phyloP scores from a whole-genome alignment of 2,329 filamentous ascomycete species.

The Onygenales sp. region DNA sequence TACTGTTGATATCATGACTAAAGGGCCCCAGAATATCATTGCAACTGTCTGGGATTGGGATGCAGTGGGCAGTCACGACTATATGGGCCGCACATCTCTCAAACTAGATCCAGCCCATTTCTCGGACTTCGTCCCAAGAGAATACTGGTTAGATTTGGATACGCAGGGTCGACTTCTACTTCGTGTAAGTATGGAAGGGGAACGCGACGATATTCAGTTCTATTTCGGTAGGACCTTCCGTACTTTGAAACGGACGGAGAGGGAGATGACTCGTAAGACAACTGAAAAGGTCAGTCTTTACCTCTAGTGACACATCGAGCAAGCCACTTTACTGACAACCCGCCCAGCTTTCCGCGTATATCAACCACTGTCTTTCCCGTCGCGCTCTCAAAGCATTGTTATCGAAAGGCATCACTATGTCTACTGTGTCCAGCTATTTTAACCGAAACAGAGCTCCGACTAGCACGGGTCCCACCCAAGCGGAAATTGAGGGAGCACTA shows the following conservation, averaged over 20 bases:
- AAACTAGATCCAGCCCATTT: slow-evolving; percentile 98
- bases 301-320: neutral
- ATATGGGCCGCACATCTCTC: slow-evolving; percentile 89
- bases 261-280: slow-evolving; percentile 96
- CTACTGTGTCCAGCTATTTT: slow-evolving; percentile 63
- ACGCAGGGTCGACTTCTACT: slow-evolving; percentile 85
- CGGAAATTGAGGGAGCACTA: slow-evolving; percentile 71
- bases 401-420: slow-evolving; percentile 61
- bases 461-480: slow-evolving; percentile 52
- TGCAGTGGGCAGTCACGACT: slow-evolving; percentile 93
- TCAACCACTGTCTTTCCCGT: slow-evolving; percentile 76
- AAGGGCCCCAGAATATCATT: slow-evolving; percentile 84
- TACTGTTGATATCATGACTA: slow-evolving; percentile 89
- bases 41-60: slow-evolving; percentile 99
- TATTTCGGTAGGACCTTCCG: slow-evolving; percentile 97
- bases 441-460: slow-evolving; percentile 42
- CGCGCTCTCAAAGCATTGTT: slow-evolving; percentile 69
- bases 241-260: slow-evolving; percentile 86
- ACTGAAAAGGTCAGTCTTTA: slow-evolving; percentile 72
- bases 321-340: slow-evolving; percentile 8
- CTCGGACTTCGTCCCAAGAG: slow-evolving; percentile 85
- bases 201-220: slow-evolving; percentile 96
- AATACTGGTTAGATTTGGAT: slow-evolving; percentile 96
- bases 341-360: slow-evolving; percentile 74
- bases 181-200: slow-evolving; percentile 95